Percentiles rank a stretch among this genome's conserved stretches.
Conservation (phyloP, 495 filamentous ascomycete species). For the Aspergillus nidulans region DNA sequence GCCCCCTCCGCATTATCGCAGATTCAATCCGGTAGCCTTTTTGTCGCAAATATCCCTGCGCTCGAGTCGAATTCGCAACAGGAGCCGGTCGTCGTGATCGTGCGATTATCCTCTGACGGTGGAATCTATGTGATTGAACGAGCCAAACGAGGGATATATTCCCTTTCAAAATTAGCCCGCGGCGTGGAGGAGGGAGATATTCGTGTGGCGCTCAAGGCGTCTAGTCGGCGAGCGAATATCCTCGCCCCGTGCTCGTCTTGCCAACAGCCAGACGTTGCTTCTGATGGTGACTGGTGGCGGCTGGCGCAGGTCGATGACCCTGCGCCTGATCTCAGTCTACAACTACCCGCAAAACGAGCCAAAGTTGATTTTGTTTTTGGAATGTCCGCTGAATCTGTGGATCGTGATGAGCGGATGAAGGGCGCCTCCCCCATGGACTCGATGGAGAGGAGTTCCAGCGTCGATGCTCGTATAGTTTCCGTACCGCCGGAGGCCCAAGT, state of each 20-base stretch:
- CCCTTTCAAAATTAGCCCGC: conserved; percentile 62
- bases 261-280: not conserved
- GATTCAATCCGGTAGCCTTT: conserved; percentile 48
- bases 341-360: conserved; percentile 18
- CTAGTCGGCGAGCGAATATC: conserved; percentile 29
- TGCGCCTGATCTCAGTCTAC: conserved; percentile 14
- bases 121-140: conserved; percentile 68
- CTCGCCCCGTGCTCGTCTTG: conserved; percentile 29
- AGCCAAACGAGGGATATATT: conserved; percentile 62
- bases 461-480: not conserved
- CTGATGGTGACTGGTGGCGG: conserved; percentile 35
- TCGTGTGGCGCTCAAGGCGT: conserved; percentile 36
- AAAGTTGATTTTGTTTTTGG: conserved; percentile 32
- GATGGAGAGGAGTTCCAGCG: conserved; percentile 12
- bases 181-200: conserved; percentile 52
- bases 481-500: conserved; percentile 15
- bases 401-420: conserved; percentile 6
- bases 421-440: conserved; percentile 22
- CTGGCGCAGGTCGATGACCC: conserved; percentile 36
- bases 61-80: conserved; percentile 50
- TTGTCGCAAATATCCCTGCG: conserved; percentile 57
- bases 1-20: conserved; percentile 49
- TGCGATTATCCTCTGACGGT: conserved; percentile 53
- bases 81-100: conserved; percentile 56
- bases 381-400: conserved; percentile 18